Percentiles rank a stretch among this genome's conserved stretches.
Evolutionary conservation across 345 rosid genomes (phyloP).

Genomic region (Reutealis trisperma): DNA sequence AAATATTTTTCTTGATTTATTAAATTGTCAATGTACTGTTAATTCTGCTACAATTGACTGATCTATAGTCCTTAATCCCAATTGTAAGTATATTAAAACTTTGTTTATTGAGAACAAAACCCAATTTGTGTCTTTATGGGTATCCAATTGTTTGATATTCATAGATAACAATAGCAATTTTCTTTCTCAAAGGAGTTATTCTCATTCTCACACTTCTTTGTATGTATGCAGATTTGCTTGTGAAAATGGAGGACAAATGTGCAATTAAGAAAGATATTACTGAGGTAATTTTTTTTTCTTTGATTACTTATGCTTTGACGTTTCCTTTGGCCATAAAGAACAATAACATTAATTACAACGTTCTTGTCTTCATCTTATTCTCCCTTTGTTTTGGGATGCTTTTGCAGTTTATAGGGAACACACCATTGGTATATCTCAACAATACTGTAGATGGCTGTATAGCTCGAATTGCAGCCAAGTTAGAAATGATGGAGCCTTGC

Average conservation of each 20-base stretch:
- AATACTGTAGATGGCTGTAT: conserved; percentile 66
- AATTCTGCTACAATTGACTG: too few species aligned
- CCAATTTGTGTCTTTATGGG: too few species aligned
- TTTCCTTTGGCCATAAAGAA: neutral
- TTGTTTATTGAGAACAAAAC: too few species aligned
- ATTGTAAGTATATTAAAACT: too few species aligned
- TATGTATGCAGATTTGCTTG: neutral
- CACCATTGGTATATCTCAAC: conserved; percentile 85
- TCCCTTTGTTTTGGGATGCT: neutral
- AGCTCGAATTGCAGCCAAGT: conserved; percentile 76
- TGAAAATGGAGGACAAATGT: conserved; percentile 29
- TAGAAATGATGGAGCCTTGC: conserved; percentile 85
- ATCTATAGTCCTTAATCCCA: too few species aligned
- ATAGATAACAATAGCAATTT: too few species aligned
- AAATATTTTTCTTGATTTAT: too few species aligned
- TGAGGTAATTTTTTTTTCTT: conserved; percentile 32
- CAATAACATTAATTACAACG: neutral
- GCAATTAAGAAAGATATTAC: conserved; percentile 64
- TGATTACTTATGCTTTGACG: neutral
- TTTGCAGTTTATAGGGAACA: conserved; percentile 62
- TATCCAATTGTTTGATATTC: too few species aligned
- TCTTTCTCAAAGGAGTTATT: neutral
- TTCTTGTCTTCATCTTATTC: neutral
- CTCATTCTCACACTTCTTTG: neutral
- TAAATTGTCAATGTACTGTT: too few species aligned